phyloP scores from a whole-genome alignment of 2,329 filamentous ascomycete species.

The Penicillium decumbens region DNA sequence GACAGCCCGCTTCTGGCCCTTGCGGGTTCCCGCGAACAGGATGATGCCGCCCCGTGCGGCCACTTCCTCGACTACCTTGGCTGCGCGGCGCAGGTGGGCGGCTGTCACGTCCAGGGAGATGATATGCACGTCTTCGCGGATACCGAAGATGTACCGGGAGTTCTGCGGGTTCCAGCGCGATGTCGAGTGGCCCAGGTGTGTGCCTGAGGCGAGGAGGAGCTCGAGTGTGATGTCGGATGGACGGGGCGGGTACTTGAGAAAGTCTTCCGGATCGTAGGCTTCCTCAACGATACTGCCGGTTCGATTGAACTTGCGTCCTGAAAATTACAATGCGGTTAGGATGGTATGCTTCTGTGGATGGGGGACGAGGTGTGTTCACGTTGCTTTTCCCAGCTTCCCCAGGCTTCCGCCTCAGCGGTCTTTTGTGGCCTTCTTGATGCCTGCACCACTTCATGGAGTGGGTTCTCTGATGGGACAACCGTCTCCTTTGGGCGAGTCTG shows the following conservation, averaged over 20 bases:
- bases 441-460: slow-evolving; percentile 14
- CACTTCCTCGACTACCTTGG: slow-evolving; percentile 86
- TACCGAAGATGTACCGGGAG: slow-evolving; percentile 87
- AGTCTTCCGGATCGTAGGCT: slow-evolving; percentile 31
- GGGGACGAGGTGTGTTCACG: slow-evolving; percentile 20
- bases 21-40: slow-evolving; percentile 82
- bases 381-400: slow-evolving; percentile 15
- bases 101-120: slow-evolving; percentile 87
- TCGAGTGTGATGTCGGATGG: slow-evolving; percentile 83
- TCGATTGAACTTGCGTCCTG: slow-evolving; percentile 31
- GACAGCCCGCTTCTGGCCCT: slow-evolving; percentile 74
- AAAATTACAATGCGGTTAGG: not conserved
- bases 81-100: slow-evolving; percentile 82
- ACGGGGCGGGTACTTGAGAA: slow-evolving; percentile 64
- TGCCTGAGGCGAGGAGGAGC: slow-evolving; percentile 79
- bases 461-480: slow-evolving; percentile 9
- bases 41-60: slow-evolving; percentile 76
- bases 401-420: slow-evolving; percentile 6
- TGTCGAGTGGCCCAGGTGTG: slow-evolving; percentile 84
- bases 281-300: slow-evolving; percentile 30
- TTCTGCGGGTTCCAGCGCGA: slow-evolving; percentile 94
- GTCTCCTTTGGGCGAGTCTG: slow-evolving; percentile 16
- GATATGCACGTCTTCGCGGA: slow-evolving; percentile 83
- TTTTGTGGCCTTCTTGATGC: slow-evolving; percentile 2
- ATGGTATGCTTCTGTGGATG: not conserved